phyloP scores from a whole-genome alignment of 345 rosid species.

The Euphorbia pulcherrima region DNA sequence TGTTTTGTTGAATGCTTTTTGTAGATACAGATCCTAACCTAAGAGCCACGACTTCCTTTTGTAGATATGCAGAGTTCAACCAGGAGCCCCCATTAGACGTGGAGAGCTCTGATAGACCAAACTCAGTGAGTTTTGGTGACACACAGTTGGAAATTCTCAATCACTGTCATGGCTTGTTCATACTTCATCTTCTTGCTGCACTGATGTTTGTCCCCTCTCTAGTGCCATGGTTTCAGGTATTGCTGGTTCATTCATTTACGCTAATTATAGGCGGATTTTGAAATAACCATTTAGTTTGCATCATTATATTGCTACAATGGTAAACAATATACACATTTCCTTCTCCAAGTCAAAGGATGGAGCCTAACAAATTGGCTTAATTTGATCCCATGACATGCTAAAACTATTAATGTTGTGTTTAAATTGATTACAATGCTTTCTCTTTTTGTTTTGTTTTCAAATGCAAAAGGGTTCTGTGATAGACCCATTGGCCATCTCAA shows the following conservation, averaged over 20 bases:
- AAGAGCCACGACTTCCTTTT: constrained; percentile 54
- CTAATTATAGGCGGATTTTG: too few species aligned
- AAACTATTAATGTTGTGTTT: background rate
- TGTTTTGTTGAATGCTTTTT: constrained; percentile 6
- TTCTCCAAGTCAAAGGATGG: background rate
- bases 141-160: constrained; percentile 80
- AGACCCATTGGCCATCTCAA: too few species aligned
- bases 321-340: background rate
- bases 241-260: constrained; percentile 5
- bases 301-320: background rate
- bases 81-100: constrained; percentile 33
- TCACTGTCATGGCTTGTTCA: constrained; percentile 72
- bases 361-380: too few species aligned
- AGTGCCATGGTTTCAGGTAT: constrained; percentile 89
- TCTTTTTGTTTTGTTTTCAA: background rate
- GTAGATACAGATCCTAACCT: constrained; percentile 22
- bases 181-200: constrained; percentile 70
- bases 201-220: constrained; percentile 91
- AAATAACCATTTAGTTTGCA: constrained; percentile 5
- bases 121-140: constrained; percentile 56
- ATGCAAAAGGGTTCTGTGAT: background rate
- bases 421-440: background rate
- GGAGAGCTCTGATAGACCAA: constrained; percentile 38
- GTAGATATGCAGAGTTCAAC: constrained; percentile 39
- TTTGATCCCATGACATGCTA: too few species aligned